Evolutionary conservation across 805 yeast genomes (phyloP).

Genomic region (Middelhovenomyces tepae): DNA sequence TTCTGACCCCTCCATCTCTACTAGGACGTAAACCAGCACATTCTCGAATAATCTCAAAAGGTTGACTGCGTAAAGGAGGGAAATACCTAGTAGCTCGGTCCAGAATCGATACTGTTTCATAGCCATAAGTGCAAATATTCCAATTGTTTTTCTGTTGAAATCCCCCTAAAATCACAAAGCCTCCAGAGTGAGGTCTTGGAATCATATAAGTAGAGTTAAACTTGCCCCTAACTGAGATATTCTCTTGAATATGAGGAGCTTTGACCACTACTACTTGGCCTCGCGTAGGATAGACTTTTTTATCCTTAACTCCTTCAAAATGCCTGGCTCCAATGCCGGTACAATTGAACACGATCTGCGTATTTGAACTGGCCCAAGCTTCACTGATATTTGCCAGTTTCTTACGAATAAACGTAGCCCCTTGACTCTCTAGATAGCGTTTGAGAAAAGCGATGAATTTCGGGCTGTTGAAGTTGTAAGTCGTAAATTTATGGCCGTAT

Average conservation of each 20-base stretch:
- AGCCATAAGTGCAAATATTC: constrained; percentile 49
- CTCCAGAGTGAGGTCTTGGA: constrained; percentile 60
- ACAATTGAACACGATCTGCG: constrained; percentile 59
- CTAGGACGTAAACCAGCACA: constrained; percentile 73
- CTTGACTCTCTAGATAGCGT: constrained; percentile 35
- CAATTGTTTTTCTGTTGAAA: constrained; percentile 55
- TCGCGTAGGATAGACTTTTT: constrained; percentile 57
- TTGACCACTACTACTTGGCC: constrained; percentile 72
- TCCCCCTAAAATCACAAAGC: constrained; percentile 69
- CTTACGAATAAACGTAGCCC: constrained; percentile 43
- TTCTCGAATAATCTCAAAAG: constrained; percentile 48
- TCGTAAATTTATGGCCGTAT: constrained; percentile 46
- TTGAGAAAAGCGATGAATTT: constrained; percentile 43
- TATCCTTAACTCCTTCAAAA: constrained; percentile 59
- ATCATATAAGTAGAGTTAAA: constrained; percentile 59
- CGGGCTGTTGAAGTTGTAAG: constrained; percentile 73
- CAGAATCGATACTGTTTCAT: constrained; percentile 53
- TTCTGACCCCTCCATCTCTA: constrained; percentile 65
- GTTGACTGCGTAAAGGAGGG: constrained; percentile 33
- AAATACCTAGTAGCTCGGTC: constrained; percentile 45
- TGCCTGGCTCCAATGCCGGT: constrained; percentile 62
- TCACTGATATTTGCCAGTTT: constrained; percentile 47
- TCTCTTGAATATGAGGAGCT: constrained; percentile 60
- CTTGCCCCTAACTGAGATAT: constrained; percentile 34
- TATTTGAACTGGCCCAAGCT: constrained; percentile 30